Evolutionary conservation across 371 early-diverging fungal genomes (phyloP).

Genomic region (Fennellomyces sp.): DNA sequence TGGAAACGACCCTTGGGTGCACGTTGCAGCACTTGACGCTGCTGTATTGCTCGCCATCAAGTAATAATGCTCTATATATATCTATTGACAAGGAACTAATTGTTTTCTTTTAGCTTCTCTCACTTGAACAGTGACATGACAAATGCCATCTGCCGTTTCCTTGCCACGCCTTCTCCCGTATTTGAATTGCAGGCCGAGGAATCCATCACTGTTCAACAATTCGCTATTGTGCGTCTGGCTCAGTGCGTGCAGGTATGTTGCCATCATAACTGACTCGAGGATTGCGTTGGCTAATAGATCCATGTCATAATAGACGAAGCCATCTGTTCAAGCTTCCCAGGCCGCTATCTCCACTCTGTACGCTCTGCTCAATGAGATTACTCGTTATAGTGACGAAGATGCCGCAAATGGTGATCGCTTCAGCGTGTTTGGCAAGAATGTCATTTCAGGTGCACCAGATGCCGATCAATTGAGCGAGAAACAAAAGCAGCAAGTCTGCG

Average conservation of each 20-base stretch:
- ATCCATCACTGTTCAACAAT: constrained; percentile 43
- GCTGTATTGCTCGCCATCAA: constrained; percentile 61
- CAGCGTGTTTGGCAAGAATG: constrained; percentile 23
- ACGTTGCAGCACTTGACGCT: constrained; percentile 60
- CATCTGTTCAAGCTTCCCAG: constrained; percentile 39
- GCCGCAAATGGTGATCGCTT: constrained; percentile 5
- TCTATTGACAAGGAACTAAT: not conserved
- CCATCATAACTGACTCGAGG: not conserved
- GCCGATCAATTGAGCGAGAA: constrained; percentile 35
- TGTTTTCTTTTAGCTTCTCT: constrained; percentile 40
- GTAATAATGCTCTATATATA: constrained; percentile 31
- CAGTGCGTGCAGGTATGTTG: constrained; percentile 57
- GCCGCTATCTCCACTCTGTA: constrained; percentile 59
- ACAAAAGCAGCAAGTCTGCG: constrained; percentile 27
- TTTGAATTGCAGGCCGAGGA: constrained; percentile 47
- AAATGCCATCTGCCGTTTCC: constrained; percentile 59
- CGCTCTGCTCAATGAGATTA: constrained; percentile 55
- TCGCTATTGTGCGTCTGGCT: constrained; percentile 59
- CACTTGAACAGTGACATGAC: constrained; percentile 55
- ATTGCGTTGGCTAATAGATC: not conserved
- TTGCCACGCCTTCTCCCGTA: constrained; percentile 64
- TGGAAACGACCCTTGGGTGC: constrained; percentile 53
- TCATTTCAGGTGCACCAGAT: constrained; percentile 33
- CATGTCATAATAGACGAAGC: constrained; percentile 26
- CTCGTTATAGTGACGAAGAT: constrained; percentile 44